These are phyloP conservation scores for Scheffersomyces titani DNA, from an alignment of 1,139 yeast species.

Conservation along the genomic window DNA sequence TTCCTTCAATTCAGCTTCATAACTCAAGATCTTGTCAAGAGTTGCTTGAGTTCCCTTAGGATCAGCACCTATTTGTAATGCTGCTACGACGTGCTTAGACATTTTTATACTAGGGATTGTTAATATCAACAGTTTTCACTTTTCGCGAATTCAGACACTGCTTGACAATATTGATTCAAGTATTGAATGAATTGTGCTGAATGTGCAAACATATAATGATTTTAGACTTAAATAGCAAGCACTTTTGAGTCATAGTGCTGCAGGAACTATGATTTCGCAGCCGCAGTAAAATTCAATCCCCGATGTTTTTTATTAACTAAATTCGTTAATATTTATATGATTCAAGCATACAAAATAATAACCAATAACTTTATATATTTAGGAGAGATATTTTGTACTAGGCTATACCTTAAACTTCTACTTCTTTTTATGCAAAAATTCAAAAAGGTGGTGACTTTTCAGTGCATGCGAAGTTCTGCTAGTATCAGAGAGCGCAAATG, in stretches of 20 bases:
- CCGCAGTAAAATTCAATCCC: too few relatives aligned
- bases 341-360: too few relatives aligned
- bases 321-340: too few relatives aligned
- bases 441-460: neutral
- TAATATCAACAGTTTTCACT: neutral
- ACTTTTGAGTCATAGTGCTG: too few relatives aligned
- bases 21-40: constrained; percentile 30
- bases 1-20: constrained; percentile 27
- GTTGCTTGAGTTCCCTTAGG: constrained; percentile 32
- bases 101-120: neutral
- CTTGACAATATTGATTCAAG: too few relatives aligned
- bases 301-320: too few relatives aligned
- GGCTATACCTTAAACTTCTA: neutral
- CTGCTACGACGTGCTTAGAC: constrained; percentile 28
- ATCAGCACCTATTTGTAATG: constrained; percentile 35
- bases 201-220: too few relatives aligned
- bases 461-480: neutral
- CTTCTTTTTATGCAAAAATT: neutral
- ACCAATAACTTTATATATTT: neutral
- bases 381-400: neutral
- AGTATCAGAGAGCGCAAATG: neutral
- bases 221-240: too few relatives aligned
- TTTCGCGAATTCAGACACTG: neutral
- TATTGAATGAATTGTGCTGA: too few relatives aligned
- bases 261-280: too few relatives aligned